These are phyloP conservation scores for Puccinia sorghi DNA, from an alignment of 1,284 basidiomycete species.

Conservation along the genomic window DNA sequence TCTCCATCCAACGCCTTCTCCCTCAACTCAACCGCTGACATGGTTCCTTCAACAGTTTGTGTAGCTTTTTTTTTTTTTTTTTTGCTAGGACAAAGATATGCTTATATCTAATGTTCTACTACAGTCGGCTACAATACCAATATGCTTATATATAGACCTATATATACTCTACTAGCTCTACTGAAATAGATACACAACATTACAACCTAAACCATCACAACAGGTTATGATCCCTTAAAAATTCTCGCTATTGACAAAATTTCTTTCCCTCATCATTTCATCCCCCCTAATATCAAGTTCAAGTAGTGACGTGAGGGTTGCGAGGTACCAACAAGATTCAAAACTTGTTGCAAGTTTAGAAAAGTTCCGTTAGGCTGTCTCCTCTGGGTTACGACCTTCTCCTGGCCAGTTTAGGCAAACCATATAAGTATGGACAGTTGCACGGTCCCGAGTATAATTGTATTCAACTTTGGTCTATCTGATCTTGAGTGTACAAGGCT, in stretches of 20 bases:
- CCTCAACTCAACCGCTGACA: slow-evolving; percentile 34
- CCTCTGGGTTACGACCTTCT: neutral
- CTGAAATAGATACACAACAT: neutral
- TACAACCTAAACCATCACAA: neutral
- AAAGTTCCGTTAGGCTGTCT: neutral
- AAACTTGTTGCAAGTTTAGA: neutral
- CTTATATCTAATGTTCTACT: too few relatives aligned
- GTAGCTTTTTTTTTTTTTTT: too few relatives aligned
- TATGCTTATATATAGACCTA: neutral
- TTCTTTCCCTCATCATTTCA: neutral
- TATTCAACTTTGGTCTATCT: neutral
- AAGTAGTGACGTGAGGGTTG: neutral
- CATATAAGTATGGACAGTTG: neutral
- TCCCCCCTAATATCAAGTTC: neutral
- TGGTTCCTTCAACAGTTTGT: too few relatives aligned
- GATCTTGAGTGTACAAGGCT: neutral
- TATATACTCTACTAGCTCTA: neutral
- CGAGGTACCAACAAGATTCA: neutral
- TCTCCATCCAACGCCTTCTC: slow-evolving; percentile 20
- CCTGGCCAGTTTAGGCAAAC: neutral
- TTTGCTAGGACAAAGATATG: too few relatives aligned
- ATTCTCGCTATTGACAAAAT: neutral
- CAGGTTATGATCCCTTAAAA: neutral
- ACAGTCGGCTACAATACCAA: too few relatives aligned
- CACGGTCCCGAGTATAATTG: neutral